Evolutionary conservation across 345 rosid genomes (phyloP).

Genomic region (Eucalyptus cloeziana): DNA sequence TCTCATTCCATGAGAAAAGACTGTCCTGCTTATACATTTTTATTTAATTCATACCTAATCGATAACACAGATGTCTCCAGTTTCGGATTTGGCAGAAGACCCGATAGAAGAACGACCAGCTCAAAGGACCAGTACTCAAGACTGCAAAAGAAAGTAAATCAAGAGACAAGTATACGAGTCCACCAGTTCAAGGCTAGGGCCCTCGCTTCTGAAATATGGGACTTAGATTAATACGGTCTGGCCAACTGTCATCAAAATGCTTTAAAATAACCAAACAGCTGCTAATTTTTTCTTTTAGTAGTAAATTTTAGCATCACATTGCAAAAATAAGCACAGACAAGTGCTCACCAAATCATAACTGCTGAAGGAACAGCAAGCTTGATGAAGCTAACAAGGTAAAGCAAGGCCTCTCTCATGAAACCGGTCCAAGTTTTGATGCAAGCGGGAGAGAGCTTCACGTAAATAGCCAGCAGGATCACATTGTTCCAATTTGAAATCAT

Average conservation of each 20-base stretch:
- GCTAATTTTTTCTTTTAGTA: not conserved
- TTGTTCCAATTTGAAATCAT: slow-evolving; percentile 26
- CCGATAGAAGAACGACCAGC: not conserved
- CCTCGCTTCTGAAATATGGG: not conserved
- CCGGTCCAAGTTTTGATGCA: slow-evolving; percentile 35
- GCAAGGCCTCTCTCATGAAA: slow-evolving; percentile 26
- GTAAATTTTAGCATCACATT: not conserved
- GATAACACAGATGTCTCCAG: slow-evolving; percentile 1
- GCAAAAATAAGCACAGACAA: not conserved
- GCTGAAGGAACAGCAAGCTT: slow-evolving; percentile 51
- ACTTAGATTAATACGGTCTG: not conserved
- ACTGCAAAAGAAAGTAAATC: not conserved
- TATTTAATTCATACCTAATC: not conserved
- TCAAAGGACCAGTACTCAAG: slow-evolving; percentile 7
- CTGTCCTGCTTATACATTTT: not conserved
- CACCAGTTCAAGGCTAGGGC: not conserved
- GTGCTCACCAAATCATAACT: slow-evolving; percentile 36
- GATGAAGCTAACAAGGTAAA: slow-evolving; percentile 19
- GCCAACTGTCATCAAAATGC: not conserved
- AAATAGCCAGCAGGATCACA: slow-evolving; percentile 19
- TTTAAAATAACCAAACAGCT: not conserved
- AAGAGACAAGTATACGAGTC: not conserved
- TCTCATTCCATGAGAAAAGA: not conserved
- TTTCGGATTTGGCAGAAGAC: slow-evolving; percentile 2
- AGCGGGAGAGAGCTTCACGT: slow-evolving; percentile 17